Conservation (phyloP, 1,139 yeast species). For the Candida labiduridarum region DNA sequence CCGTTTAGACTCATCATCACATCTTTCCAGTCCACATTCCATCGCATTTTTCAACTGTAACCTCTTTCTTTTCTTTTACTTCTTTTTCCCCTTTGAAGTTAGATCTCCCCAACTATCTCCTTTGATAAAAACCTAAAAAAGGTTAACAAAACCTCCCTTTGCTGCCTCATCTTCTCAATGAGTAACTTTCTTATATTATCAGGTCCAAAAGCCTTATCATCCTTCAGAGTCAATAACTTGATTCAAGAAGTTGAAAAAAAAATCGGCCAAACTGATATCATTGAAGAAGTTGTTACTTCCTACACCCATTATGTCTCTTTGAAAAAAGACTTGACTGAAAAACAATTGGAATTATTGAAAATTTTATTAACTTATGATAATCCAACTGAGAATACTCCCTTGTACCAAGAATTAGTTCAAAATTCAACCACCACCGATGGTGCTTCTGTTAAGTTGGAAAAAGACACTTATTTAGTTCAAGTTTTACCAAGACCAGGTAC, state of each 20-base stretch:
- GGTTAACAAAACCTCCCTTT: background rate
- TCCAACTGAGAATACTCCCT: slow-evolving; percentile 59
- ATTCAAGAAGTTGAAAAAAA: slow-evolving; percentile 71
- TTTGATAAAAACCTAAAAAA: background rate
- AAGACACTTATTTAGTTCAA: slow-evolving; percentile 64
- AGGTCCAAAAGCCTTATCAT: slow-evolving; percentile 90
- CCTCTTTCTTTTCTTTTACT: background rate
- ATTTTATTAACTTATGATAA: slow-evolving; percentile 76
- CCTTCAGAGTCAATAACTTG: slow-evolving; percentile 77
- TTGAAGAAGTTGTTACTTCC: slow-evolving; percentile 70
- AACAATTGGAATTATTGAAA: slow-evolving; percentile 54
- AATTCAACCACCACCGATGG: slow-evolving; percentile 33
- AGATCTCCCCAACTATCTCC: slow-evolving; percentile 4
- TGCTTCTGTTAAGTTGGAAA: slow-evolving; percentile 31
- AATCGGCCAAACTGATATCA: slow-evolving; percentile 60
- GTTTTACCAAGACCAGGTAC: slow-evolving; percentile 94
- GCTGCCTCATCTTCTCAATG: slow-evolving; percentile 8
- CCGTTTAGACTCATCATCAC: background rate
- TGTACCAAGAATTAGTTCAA: slow-evolving; percentile 47
- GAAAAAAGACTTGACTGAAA: slow-evolving; percentile 35
- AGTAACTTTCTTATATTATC: slow-evolving; percentile 60
- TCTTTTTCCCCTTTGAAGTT: background rate
- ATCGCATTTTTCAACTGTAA: slow-evolving; percentile 1
- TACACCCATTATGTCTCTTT: slow-evolving; percentile 82
- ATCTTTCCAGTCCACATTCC: background rate